These are phyloP conservation scores for Periconia macrospinosa DNA, from an alignment of 2,329 filamentous ascomycete species.

Conservation along the genomic window DNA sequence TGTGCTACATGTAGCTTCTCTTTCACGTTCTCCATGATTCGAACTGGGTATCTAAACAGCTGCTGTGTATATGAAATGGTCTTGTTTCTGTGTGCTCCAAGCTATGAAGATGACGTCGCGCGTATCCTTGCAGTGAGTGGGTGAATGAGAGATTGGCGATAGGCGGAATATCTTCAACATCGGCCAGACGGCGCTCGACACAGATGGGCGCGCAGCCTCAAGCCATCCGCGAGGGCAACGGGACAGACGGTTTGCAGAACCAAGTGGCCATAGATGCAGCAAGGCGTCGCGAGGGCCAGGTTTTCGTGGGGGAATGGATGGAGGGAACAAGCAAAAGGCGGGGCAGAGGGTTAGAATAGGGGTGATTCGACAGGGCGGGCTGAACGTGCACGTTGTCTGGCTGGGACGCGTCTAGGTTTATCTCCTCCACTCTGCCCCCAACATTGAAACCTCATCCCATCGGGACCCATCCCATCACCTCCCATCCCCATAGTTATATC, in stretches of 20 bases:
- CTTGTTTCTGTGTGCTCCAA: too few relatives aligned
- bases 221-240: background rate
- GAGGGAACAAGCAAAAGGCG: conserved; percentile 16
- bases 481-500: conserved; percentile 1
- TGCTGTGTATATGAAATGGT: too few relatives aligned
- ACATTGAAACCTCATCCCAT: conserved; percentile 19
- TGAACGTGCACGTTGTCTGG: conserved; percentile 15
- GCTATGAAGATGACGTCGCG: background rate
- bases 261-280: too few relatives aligned
- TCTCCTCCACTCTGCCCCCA: conserved; percentile 2
- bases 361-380: conserved; percentile 17
- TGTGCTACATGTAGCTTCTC: conserved; percentile 25
- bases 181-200: background rate
- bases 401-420: conserved; percentile 26
- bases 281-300: background rate
- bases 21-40: too few relatives aligned
- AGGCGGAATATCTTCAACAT: conserved; percentile 1
- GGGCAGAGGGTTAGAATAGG: conserved; percentile 26
- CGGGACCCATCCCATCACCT: background rate
- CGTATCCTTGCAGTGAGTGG: background rate
- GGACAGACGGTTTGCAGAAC: background rate
- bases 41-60: too few relatives aligned
- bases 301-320: background rate
- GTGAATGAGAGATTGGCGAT: background rate
- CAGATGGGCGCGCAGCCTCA: background rate